Percentiles rank a stretch among this genome's conserved stretches.
phyloP scores from a whole-genome alignment of 768 basidiomycete species.

The Coprinopsis marcescibilis region DNA sequence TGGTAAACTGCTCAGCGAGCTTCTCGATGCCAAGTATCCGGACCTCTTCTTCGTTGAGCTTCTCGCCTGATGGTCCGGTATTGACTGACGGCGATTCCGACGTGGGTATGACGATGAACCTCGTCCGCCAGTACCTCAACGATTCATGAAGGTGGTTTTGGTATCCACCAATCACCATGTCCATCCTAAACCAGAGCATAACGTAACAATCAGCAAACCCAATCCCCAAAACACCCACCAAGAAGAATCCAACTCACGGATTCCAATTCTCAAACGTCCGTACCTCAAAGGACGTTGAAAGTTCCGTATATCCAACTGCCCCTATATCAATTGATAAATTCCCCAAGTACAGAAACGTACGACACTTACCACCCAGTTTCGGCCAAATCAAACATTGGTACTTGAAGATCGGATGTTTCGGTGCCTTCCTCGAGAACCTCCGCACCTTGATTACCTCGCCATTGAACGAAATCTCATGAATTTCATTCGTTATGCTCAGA shows the following conservation, averaged over 20 bases:
- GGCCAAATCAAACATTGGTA: conserved; percentile 96
- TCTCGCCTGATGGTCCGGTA: conserved; percentile 62
- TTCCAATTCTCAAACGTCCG: conserved; percentile 87
- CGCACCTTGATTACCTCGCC: conserved; percentile 88
- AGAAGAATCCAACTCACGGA: conserved; percentile 38
- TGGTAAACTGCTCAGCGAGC: conserved; percentile 83
- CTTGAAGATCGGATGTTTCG: conserved; percentile 53
- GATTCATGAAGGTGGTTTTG: conserved; percentile 77
- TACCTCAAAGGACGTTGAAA: conserved; percentile 66
- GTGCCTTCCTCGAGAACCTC: conserved; percentile 74
- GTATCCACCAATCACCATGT: conserved; percentile 82
- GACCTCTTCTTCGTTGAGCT: conserved; percentile 80
- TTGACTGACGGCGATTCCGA: conserved; percentile 55
- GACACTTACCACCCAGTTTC: conserved; percentile 57
- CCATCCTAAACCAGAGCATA: conserved; percentile 55
- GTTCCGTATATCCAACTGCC: conserved; percentile 72
- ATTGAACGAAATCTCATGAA: conserved; percentile 87
- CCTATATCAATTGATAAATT: not conserved
- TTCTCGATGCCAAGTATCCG: conserved; percentile 87
- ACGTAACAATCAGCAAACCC: too few relatives aligned
- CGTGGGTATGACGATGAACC: conserved; percentile 90
- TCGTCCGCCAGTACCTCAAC: conserved; percentile 88
- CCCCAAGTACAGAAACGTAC: conserved; percentile 1
- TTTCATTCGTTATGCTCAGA: conserved; percentile 92
- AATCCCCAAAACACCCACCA: too few relatives aligned